These are phyloP conservation scores for Moesziomyces sp. DNA, from an alignment of 1,284 basidiomycete genomes.

Conservation along the genomic window DNA sequence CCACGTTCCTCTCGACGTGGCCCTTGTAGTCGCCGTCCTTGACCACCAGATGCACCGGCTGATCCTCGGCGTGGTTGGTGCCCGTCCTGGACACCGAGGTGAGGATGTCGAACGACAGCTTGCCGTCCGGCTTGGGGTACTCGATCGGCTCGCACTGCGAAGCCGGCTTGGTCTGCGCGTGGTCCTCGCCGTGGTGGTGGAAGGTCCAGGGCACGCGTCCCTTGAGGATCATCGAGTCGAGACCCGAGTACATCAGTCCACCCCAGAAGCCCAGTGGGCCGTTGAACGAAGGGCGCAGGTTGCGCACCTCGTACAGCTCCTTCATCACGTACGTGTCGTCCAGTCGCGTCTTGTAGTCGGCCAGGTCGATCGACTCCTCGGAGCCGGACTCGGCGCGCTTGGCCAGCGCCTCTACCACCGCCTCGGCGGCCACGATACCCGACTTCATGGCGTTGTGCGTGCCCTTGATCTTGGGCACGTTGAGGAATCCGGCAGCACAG, in stretches of 20 bases:
- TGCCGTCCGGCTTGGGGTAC: constrained; percentile 89
- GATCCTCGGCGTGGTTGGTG: constrained; percentile 96
- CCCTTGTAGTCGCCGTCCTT: constrained; percentile 72
- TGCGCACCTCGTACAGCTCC: constrained; percentile 91
- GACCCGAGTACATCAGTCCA: constrained; percentile 87
- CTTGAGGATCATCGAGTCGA: constrained; percentile 86
- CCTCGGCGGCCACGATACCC: constrained; percentile 94
- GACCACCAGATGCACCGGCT: constrained; percentile 83
- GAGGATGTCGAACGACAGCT: constrained; percentile 92
- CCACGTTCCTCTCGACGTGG: constrained; percentile 77
- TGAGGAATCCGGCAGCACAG: constrained; percentile 93
- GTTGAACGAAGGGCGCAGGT: constrained; percentile 90
- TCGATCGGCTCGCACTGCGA: constrained; percentile 80
- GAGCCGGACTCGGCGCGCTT: constrained; percentile 63
- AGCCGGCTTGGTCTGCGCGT: constrained; percentile 69
- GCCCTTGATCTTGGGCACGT: constrained; percentile 99
- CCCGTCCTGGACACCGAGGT: constrained; percentile 90
- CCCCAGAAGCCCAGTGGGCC: constrained; percentile 86
- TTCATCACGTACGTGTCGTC: constrained; percentile 86
- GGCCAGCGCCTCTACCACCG: constrained; percentile 78
- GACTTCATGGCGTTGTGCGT: constrained; percentile 99
- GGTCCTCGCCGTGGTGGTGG: constrained; percentile 77
- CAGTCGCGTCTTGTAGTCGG: constrained; percentile 79
- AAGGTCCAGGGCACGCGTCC: constrained; percentile 95
- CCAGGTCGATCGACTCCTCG: constrained; percentile 75